Percentiles rank a stretch among this genome's conserved stretches.
phyloP scores from a whole-genome alignment of 371 early-diverging fungal genomes.

The Umbelopsis sp. region DNA sequence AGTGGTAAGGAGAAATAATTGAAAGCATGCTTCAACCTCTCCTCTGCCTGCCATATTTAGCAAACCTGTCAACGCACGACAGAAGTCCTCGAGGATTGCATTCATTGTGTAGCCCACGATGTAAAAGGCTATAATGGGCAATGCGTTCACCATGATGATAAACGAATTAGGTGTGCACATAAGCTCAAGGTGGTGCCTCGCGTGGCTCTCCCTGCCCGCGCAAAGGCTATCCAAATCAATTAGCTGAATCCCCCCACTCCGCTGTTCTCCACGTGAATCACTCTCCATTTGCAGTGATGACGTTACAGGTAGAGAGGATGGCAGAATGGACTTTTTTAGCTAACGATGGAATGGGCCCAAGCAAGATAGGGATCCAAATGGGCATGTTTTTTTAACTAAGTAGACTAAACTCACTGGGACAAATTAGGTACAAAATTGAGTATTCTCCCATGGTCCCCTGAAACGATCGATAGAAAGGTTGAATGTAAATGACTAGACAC shows the following conservation, averaged over 20 bases:
- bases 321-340: too few relatives aligned
- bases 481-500: too few relatives aligned
- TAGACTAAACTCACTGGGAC: too few relatives aligned
- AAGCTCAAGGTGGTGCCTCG: background rate
- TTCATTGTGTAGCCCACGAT: conserved; percentile 19
- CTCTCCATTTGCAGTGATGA: background rate
- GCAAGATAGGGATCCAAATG: too few relatives aligned
- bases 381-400: too few relatives aligned
- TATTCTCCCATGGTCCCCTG: too few relatives aligned
- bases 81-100: background rate
- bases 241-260: background rate
- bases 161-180: background rate
- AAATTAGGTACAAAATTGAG: too few relatives aligned
- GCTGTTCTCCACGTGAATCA: conserved; percentile 10
- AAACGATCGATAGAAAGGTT: too few relatives aligned
- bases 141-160: background rate
- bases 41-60: conserved; percentile 1
- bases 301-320: background rate
- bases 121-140: conserved; percentile 12
- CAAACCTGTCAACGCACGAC: conserved; percentile 3
- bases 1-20: too few relatives aligned
- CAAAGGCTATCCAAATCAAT: background rate
- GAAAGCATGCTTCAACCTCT: background rate
- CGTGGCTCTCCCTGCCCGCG: conserved; percentile 12
- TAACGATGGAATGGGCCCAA: too few relatives aligned